Evolutionary conservation across 257 asterid genomes (phyloP).

Genomic region (Nemophila menziesii): DNA sequence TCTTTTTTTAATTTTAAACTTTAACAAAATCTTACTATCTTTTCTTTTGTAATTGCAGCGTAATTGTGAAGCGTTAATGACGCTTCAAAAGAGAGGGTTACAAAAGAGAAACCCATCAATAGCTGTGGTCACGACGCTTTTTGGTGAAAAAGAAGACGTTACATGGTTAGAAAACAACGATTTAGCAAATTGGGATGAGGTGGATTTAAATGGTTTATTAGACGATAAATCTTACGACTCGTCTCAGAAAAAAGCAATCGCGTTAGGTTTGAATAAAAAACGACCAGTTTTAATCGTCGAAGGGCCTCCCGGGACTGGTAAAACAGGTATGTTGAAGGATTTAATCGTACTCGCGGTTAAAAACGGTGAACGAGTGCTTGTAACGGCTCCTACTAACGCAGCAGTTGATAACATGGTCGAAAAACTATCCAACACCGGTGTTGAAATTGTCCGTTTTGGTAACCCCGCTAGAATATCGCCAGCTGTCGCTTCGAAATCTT

Average conservation of each 20-base stretch:
- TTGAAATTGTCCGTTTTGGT: slow-evolving; percentile 74
- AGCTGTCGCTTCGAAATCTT: slow-evolving; percentile 72
- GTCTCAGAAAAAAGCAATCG: slow-evolving; percentile 78
- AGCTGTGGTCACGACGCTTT: slow-evolving; percentile 64
- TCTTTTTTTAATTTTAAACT: not conserved
- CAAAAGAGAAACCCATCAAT: slow-evolving; percentile 73
- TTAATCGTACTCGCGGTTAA: slow-evolving; percentile 58
- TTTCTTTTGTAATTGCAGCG: slow-evolving; percentile 47
- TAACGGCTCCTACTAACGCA: slow-evolving; percentile 95
- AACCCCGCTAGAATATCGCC: slow-evolving; percentile 89
- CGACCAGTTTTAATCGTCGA: slow-evolving; percentile 70
- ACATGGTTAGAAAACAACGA: slow-evolving; percentile 45
- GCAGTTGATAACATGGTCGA: slow-evolving; percentile 98
- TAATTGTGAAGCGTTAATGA: slow-evolving; percentile 96
- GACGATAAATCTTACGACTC: slow-evolving; percentile 35
- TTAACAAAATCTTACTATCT: not conserved
- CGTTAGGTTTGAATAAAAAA: slow-evolving; percentile 75
- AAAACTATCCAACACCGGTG: slow-evolving; percentile 55
- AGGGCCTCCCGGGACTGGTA: slow-evolving; percentile 99
- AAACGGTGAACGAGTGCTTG: slow-evolving; percentile 93
- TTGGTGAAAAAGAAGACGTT: slow-evolving; percentile 77
- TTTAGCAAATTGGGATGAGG: slow-evolving; percentile 61
- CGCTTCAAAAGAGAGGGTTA: slow-evolving; percentile 91
- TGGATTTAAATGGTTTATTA: slow-evolving; percentile 34
- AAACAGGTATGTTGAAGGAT: slow-evolving; percentile 73